A percentile compares a stretch with the other conserved stretches of the same genome.
These are phyloP conservation scores for Paramecium sexaurelia DNA, from an alignment of 73 alveolate species.

Conservation along the genomic window DNA sequence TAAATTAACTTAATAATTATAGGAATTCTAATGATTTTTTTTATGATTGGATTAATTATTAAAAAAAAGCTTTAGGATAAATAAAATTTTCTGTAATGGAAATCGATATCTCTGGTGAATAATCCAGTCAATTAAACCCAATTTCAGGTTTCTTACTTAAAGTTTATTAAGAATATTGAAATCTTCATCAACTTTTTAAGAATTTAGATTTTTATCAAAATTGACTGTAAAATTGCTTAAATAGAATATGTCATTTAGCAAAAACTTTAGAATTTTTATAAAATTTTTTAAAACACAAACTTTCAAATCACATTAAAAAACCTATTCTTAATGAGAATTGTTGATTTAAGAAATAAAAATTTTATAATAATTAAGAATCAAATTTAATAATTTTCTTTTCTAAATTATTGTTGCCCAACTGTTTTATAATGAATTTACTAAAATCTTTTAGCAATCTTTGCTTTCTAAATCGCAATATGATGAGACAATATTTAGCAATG, in stretches of 20 bases:
- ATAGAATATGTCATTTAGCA: conserved; percentile 82
- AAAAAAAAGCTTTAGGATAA: no score
- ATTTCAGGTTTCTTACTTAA: conserved; percentile 68
- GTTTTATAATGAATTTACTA: conserved; percentile 36
- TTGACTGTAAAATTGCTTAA: conserved; percentile 91
- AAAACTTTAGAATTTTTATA: conserved; percentile 66
- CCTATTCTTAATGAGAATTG: conserved; percentile 88
- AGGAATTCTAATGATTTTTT: no score
- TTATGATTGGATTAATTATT: no score
- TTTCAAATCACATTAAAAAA: conserved; percentile 92
- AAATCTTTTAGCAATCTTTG: conserved; percentile 37
- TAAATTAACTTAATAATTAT: no score
- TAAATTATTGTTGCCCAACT: conserved; percentile 17
- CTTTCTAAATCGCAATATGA: conserved; percentile 56
- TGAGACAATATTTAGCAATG: conserved; percentile 23
- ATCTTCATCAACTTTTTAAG: conserved; percentile 79
- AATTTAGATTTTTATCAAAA: conserved; percentile 81
- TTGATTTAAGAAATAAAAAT: conserved; percentile 74
- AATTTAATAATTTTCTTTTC: neutral
- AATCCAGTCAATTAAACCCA: no score
- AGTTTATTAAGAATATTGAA: conserved; percentile 87
- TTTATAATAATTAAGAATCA: conserved; percentile 5
- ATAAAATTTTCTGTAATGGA: no score
- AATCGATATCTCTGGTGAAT: no score
- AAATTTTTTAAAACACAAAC: conserved; percentile 86